Evolutionary conservation across 805 yeast species (phyloP).

Genomic region (Saccharomycopsis schoenii): DNA sequence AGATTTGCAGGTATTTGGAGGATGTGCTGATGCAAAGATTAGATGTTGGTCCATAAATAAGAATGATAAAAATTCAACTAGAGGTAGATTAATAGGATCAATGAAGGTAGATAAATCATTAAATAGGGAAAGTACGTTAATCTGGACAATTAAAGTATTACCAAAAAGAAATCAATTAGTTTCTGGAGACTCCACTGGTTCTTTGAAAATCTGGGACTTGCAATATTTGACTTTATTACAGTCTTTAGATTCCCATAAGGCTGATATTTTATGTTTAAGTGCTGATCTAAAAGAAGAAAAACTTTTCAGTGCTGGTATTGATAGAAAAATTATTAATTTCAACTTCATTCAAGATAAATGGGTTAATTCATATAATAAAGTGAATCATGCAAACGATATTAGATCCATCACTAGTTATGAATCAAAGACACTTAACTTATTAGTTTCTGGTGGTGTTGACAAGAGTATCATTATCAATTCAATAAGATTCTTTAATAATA

Average conservation of each 20-base stretch:
- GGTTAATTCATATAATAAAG: conserved; percentile 66
- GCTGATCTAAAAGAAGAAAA: conserved; percentile 49
- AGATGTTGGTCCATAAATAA: conserved; percentile 62
- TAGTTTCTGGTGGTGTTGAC: conserved; percentile 82
- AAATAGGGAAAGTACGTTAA: conserved; percentile 74
- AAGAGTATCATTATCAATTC: conserved; percentile 55
- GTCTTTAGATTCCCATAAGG: conserved; percentile 76
- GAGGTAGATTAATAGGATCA: conserved; percentile 67
- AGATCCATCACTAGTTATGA: conserved; percentile 67
- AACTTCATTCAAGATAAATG: conserved; percentile 40
- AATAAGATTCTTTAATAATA: conserved; percentile 54
- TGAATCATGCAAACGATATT: conserved; percentile 79
- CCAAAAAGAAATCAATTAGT: conserved; percentile 63
- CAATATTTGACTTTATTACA: conserved; percentile 67
- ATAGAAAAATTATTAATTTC: conserved; percentile 77
- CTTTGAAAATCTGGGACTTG: conserved; percentile 87
- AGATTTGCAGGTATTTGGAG: conserved; percentile 65
- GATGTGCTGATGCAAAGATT: conserved; percentile 90
- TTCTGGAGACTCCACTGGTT: conserved; percentile 96
- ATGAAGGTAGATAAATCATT: conserved; percentile 83
- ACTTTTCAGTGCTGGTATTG: conserved; percentile 86
- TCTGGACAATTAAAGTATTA: conserved; percentile 74
- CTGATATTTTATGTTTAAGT: conserved; percentile 74
- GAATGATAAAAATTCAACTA: conserved; percentile 27
- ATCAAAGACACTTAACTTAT: conserved; percentile 53